Base-by-base conservation (phyloP, 805 yeast genomes). In the Metschnikowia santaceciliae region DNA sequence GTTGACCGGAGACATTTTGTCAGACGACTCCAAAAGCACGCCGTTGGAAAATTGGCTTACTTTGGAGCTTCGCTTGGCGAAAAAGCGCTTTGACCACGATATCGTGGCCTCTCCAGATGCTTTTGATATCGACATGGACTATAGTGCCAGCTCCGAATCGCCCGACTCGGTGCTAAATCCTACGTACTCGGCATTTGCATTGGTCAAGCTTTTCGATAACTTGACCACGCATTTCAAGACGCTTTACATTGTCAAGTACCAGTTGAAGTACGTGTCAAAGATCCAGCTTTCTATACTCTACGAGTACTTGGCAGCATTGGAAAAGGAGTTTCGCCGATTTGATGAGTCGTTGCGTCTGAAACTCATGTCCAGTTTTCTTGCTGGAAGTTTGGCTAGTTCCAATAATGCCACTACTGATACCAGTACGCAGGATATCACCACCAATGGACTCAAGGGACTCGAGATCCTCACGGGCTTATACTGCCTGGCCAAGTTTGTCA, bases 361-460 rank as follows among this genome's bases (percentile, higher is more conserved):
- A 53, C 57, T 63, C 32, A 67, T 70, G 6, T 52, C 70, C 42
- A 63, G 67, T 22, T 63, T 69, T 34, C 65, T 74, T 5, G 73
- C 77, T 1, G 74, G 74, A 1, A 32, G 38, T 20, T 32, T 34
- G 46, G 39, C 46, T 13, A 43, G 22, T 22, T 34, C 46, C 15
- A 33, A 22, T 23, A 23, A 40, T 4, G 52, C 37, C 13, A 41
- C 46, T 15, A 39, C 14, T 5, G 61, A 56, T 14, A 20, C 50
- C 5, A 49, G 22, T 10, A 90, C 97, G 82, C 99, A 94, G 83
- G 97, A 97, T 62, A 97, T 91, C 70, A 92, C 92, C 69, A 91
- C 98, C 76, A 59, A 63, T 34, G 62, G 68, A 13, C 39, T 66
- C n/a, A 60, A 61, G 30, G 68, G 67, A 1, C 55, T 72, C 23